phyloP scores from a whole-genome alignment of 2,329 filamentous ascomycete species.

The Sarocladiaceae sp. region DNA sequence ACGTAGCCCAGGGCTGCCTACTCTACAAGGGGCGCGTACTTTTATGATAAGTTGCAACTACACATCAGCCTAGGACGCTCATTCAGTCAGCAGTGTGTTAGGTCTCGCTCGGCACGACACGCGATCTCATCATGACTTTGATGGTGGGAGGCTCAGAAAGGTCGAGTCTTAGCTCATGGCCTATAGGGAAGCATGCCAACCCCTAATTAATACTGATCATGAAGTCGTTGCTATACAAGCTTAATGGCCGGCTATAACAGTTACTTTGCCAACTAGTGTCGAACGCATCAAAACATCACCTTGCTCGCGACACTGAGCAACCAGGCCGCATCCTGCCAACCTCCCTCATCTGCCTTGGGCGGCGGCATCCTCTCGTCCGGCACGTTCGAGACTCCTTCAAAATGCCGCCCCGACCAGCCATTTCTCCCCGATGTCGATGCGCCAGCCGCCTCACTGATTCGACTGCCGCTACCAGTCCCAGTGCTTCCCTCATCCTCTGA shows the following conservation, averaged over 20 bases:
- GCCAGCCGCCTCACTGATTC: background rate
- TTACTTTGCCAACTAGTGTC: background rate
- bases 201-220: too few relatives aligned
- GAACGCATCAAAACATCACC: constrained; percentile 41
- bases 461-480: background rate
- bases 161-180: too few relatives aligned
- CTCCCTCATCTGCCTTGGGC: constrained; percentile 47
- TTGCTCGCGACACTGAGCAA: constrained; percentile 58
- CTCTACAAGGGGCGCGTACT: too few relatives aligned
- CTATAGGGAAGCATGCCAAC: too few relatives aligned
- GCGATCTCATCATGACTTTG: too few relatives aligned
- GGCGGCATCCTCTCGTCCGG: constrained; percentile 41
- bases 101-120: too few relatives aligned
- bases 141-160: too few relatives aligned
- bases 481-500: constrained; percentile 27
- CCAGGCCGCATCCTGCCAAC: constrained; percentile 64
- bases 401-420: constrained; percentile 28
- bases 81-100: too few relatives aligned
- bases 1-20: too few relatives aligned
- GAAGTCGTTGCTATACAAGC: too few relatives aligned
- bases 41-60: too few relatives aligned
- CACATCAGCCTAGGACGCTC: too few relatives aligned
- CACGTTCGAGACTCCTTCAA: constrained; percentile 34
- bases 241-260: background rate
- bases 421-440: constrained; percentile 19